Evolutionary conservation across 768 basidiomycete species (phyloP).

Genomic region (Pisolithus marmoratus): DNA sequence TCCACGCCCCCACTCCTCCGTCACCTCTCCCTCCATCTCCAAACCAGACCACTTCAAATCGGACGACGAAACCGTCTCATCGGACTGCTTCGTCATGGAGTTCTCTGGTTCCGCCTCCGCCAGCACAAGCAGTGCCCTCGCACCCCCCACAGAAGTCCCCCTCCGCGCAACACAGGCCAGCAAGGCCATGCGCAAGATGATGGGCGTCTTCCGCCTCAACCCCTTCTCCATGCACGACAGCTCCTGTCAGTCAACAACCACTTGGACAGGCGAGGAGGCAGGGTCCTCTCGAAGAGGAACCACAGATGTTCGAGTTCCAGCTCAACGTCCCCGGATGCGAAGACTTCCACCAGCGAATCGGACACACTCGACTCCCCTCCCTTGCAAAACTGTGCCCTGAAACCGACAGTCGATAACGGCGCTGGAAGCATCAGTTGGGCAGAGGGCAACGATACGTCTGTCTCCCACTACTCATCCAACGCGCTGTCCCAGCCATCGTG

Average conservation of each 20-base stretch:
- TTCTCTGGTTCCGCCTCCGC: conserved; percentile 25
- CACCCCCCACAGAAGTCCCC: conserved; percentile 61
- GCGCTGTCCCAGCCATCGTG: conserved; percentile 19
- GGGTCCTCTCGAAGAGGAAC: conserved; percentile 57
- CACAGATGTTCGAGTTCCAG: conserved; percentile 63
- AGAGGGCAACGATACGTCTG: conserved; percentile 13
- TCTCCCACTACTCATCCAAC: conserved; percentile 14
- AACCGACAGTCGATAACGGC: conserved; percentile 14
- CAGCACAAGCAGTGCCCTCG: conserved; percentile 35
- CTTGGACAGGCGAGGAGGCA: conserved; percentile 47
- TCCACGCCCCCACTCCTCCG: conserved; percentile 29
- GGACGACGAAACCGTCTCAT: conserved; percentile 20
- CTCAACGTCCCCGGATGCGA: conserved; percentile 34
- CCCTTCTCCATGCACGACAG: conserved; percentile 66
- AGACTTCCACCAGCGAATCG: conserved; percentile 12
- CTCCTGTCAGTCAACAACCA: conserved; percentile 33
- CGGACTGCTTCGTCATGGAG: conserved; percentile 32
- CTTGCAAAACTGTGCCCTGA: conserved; percentile 4
- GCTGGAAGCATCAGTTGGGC: conserved; percentile 12
- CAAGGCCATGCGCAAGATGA: conserved; percentile 66
- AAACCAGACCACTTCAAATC: conserved; percentile 19
- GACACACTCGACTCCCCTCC: conserved; percentile 9
- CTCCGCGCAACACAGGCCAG: conserved; percentile 71
- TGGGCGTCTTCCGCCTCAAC: conserved; percentile 73
- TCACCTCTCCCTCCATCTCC: conserved; percentile 22